Conservation (phyloP, 352 stramenopile genomes). For the Phytophthora fragariae region DNA sequence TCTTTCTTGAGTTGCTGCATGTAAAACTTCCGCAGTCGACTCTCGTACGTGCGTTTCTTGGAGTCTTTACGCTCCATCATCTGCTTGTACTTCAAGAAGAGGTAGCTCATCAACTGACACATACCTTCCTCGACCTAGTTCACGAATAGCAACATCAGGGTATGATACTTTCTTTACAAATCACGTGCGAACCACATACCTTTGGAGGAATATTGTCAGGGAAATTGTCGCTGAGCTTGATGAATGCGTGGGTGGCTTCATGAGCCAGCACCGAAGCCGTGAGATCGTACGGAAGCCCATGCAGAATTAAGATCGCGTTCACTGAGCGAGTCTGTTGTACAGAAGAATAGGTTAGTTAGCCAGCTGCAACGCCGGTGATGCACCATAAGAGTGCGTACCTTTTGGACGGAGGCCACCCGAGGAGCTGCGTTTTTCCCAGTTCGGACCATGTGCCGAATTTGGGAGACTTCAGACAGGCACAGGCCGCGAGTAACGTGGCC, state of each 20-base stretch:
- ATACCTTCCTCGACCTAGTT: slow-evolving; percentile 63
- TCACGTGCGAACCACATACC: slow-evolving; percentile 28
- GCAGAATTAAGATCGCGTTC: slow-evolving; percentile 74
- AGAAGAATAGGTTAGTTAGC: slow-evolving; percentile 1
- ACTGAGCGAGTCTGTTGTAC: slow-evolving; percentile 61
- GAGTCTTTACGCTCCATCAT: slow-evolving; percentile 49
- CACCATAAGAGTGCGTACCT: slow-evolving; percentile 30
- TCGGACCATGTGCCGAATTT: slow-evolving; percentile 62
- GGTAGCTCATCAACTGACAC: slow-evolving; percentile 80
- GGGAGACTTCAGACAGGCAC: slow-evolving; percentile 63
- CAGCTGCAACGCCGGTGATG: not conserved
- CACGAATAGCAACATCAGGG: slow-evolving; percentile 8
- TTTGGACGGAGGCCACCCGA: slow-evolving; percentile 58
- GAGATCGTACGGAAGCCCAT: slow-evolving; percentile 79
- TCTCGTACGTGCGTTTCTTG: slow-evolving; percentile 50
- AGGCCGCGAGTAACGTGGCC: slow-evolving; percentile 59
- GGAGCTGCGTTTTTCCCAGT: slow-evolving; percentile 45
- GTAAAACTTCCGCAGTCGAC: slow-evolving; percentile 67
- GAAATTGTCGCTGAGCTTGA: slow-evolving; percentile 77
- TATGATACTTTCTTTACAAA: not conserved
- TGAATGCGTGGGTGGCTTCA: slow-evolving; percentile 79
- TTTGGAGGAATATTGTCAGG: slow-evolving; percentile 54
- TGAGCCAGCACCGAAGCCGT: slow-evolving; percentile 77
- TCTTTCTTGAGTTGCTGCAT: slow-evolving; percentile 72
- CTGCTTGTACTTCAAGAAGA: slow-evolving; percentile 81